Conservation (phyloP, 768 basidiomycete species). For the Leccinum broughii region DNA sequence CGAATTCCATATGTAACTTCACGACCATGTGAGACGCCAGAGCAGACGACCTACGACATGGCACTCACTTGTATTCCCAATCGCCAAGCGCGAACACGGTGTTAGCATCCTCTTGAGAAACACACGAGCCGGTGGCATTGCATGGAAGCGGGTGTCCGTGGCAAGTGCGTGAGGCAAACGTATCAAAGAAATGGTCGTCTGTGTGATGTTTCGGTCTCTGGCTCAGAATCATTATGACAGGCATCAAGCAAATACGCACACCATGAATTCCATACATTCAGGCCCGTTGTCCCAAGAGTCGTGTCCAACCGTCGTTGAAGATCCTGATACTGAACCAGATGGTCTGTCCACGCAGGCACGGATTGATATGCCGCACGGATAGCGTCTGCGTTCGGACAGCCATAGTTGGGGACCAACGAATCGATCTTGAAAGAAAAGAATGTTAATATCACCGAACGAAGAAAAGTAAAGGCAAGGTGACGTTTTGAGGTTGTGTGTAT, state of each 20-base stretch:
- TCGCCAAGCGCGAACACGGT: constrained; percentile 57
- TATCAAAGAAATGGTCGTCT: constrained; percentile 51
- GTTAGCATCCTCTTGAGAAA: constrained; percentile 46
- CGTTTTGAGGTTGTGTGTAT: constrained; percentile 42
- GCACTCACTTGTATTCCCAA: constrained; percentile 56
- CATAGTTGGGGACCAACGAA: constrained; percentile 45
- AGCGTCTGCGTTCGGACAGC: constrained; percentile 41
- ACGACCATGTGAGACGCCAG: not conserved
- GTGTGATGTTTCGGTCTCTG: not conserved
- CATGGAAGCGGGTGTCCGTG: constrained; percentile 43
- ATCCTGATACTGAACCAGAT: constrained; percentile 37
- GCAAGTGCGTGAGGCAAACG: constrained; percentile 50
- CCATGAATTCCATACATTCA: constrained; percentile 47
- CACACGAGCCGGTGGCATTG: constrained; percentile 41
- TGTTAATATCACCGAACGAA: not conserved
- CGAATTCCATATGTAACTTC: constrained; percentile 51
- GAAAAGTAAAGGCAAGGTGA: constrained; percentile 22
- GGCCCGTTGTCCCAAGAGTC: constrained; percentile 41
- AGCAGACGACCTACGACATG: not conserved
- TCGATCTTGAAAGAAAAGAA: constrained; percentile 39
- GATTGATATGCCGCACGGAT: constrained; percentile 44
- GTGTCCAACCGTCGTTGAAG: constrained; percentile 40
- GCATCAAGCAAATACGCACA: constrained; percentile 32
- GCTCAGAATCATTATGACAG: not conserved
- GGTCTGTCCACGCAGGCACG: constrained; percentile 48